Percentiles rank a stretch among this genome's conserved stretches.
Evolutionary conservation across 2,329 filamentous ascomycete species (phyloP).

Genomic region (Lecanicillium sp.): DNA sequence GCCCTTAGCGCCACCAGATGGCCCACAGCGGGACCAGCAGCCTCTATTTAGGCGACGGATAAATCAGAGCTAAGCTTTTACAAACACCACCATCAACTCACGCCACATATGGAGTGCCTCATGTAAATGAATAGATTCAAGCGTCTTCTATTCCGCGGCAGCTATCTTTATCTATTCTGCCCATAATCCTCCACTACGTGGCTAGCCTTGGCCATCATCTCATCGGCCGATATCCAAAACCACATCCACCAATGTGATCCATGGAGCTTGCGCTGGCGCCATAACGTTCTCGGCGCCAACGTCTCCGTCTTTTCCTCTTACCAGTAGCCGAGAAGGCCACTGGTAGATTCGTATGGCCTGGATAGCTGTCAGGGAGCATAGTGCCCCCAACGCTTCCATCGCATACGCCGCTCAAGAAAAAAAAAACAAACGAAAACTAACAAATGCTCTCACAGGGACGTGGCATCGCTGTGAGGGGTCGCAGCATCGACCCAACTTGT

Average conservation of each 20-base stretch:
- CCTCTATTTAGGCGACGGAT: constrained; percentile 1
- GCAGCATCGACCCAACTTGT: constrained; percentile 46
- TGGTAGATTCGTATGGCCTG: background rate
- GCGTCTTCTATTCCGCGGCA: constrained; percentile 34
- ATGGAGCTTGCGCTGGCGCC: background rate
- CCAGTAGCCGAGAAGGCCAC: constrained; percentile 1
- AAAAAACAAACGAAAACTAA: constrained; percentile 22
- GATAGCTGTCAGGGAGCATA: background rate
- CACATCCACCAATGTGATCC: constrained; percentile 4
- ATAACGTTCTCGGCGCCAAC: constrained; percentile 2
- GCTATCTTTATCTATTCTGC: constrained; percentile 13
- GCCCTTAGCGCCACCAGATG: background rate
- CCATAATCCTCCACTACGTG: constrained; percentile 18
- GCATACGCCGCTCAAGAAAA: constrained; percentile 17
- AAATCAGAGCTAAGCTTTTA: background rate
- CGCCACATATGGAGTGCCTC: no score
- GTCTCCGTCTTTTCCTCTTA: constrained; percentile 1
- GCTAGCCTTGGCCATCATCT: constrained; percentile 12
- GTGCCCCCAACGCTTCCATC: background rate
- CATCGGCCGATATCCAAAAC: constrained; percentile 4
- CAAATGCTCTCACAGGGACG: constrained; percentile 15
- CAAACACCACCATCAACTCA: no score
- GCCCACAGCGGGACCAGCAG: constrained; percentile 1
- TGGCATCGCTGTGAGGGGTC: constrained; percentile 30
- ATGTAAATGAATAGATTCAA: constrained; percentile 41